A percentile compares a stretch with the other conserved stretches of the same genome.
Conservation (phyloP, 805 yeast genomes). For the Allodekkera sacchari region DNA sequence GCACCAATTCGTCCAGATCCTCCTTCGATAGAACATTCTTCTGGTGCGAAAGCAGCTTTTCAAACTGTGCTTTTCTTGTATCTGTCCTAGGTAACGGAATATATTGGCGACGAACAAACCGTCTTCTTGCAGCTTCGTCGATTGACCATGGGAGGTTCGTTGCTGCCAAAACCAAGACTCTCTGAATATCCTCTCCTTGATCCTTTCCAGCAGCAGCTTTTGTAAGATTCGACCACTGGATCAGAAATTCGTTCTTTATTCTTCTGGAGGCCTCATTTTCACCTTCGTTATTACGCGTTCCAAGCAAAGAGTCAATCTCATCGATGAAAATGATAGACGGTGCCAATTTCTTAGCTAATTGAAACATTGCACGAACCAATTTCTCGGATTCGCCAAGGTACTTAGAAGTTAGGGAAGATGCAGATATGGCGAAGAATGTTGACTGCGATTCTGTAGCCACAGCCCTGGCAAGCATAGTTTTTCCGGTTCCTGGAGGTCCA, state of each 20-base stretch:
- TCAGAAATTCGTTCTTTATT: slow-evolving; percentile 85
- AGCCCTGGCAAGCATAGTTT: slow-evolving; percentile 94
- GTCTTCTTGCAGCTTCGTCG: slow-evolving; percentile 92
- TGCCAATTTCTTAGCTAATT: slow-evolving; percentile 73
- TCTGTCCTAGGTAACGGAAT: slow-evolving; percentile 89
- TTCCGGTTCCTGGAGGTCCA: slow-evolving; percentile 99
- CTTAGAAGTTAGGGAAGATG: slow-evolving; percentile 82
- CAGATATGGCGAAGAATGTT: slow-evolving; percentile 85
- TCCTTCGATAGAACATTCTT: slow-evolving; percentile 56
- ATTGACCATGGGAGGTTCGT: slow-evolving; percentile 96
- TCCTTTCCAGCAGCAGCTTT: slow-evolving; percentile 78
- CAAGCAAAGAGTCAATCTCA: slow-evolving; percentile 86
- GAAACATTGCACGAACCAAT: slow-evolving; percentile 79
- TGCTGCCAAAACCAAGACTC: slow-evolving; percentile 89
- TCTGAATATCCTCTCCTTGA: slow-evolving; percentile 38
- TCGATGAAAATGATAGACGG: slow-evolving; percentile 94
- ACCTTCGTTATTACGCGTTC: slow-evolving; percentile 64
- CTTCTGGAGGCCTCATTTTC: slow-evolving; percentile 81
- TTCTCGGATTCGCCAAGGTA: slow-evolving; percentile 92
- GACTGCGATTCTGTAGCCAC: slow-evolving; percentile 94
- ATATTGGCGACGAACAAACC: slow-evolving; percentile 86
- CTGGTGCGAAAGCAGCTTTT: slow-evolving; percentile 60
- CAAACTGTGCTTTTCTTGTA: slow-evolving; percentile 66
- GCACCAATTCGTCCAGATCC: slow-evolving; percentile 54
- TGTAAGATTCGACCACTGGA: slow-evolving; percentile 90